Percentiles rank a stretch among this genome's conserved stretches.
phyloP scores from a whole-genome alignment of 1,284 basidiomycete genomes.

The Trichosporon inkin region DNA sequence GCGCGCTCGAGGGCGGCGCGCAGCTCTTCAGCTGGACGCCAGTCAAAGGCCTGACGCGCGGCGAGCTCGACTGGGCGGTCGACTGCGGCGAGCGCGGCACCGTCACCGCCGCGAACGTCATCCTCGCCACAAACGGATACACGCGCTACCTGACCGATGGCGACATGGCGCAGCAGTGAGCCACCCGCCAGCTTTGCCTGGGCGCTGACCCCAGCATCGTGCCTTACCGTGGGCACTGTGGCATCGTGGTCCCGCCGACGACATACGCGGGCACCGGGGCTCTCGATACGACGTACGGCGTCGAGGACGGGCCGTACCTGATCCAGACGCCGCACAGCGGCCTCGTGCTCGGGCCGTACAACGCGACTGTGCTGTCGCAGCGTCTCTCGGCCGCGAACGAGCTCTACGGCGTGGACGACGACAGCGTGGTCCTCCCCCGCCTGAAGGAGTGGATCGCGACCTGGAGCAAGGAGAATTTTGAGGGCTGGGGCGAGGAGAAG shows the following conservation, averaged over 20 bases:
- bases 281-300: constrained; percentile 23
- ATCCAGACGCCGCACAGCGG: constrained; percentile 29
- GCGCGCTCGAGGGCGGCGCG: constrained; percentile 9
- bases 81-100: constrained; percentile 26
- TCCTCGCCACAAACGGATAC: constrained; percentile 41
- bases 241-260: constrained; percentile 27
- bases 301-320: constrained; percentile 31
- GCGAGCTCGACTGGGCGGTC: constrained; percentile 6
- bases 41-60: background rate
- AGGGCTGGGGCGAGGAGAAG: constrained; percentile 28
- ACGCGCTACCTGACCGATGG: constrained; percentile 34
- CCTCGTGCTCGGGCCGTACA: constrained; percentile 27
- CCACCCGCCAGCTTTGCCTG: too few species aligned
- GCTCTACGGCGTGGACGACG: constrained; percentile 23
- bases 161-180: constrained; percentile 8
- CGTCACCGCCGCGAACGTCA: constrained; percentile 29
- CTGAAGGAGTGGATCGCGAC: constrained; percentile 10
- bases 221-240: constrained; percentile 29
- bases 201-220: constrained; percentile 22
- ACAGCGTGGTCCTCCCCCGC: constrained; percentile 17
- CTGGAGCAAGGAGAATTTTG: constrained; percentile 23
- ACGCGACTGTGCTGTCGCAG: constrained; percentile 5
- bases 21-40: constrained; percentile 21
- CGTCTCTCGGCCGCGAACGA: constrained; percentile 14
- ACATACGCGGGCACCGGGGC: constrained; percentile 21